Evolutionary conservation across 2,329 filamentous ascomycete species (phyloP), one percentile per base, ranked within the genome.

Genomic region (Sarocladium brachiariae): DNA sequence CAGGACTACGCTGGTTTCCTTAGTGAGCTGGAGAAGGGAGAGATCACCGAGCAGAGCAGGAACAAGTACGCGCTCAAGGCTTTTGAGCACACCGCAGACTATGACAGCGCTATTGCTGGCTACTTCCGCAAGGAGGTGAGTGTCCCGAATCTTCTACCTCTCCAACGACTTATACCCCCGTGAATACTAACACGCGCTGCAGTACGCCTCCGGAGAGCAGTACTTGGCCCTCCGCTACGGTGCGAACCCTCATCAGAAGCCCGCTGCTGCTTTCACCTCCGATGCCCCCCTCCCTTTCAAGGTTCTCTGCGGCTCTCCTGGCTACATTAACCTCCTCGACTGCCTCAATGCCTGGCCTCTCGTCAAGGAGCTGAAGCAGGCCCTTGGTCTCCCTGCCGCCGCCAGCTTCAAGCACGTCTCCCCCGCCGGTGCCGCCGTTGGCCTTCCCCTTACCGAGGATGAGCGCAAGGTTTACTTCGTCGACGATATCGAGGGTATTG

Each of bases 331-430:
- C 75, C 79, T 99, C 47, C 81, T 99, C 46, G 93, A 99, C 70
- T 89, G 89, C 48, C 80, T 99, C 60, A 99, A 99, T 70, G 89
- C 90, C 59, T 99, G 93, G 93, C 88, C 89, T 6, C 75, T 99
- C 54, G 93, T 99, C 52, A 95, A 95, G 77, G 93, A 99, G 74
- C 81, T 99, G 62, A 95, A 90, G 76, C 76, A 86, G 59, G 89
- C 92, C 19, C 83, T 97, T 19, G 85, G 86, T 59, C 84, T 86
- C 68, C 89, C 93, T 30, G 93, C 93, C 50, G 93, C 93, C 25
- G 92, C 93, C 56, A 96, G 89, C 67, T 99, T 99, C 84, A 99
- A 96, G 82, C 93, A 99, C 68, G 93, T 97, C 55, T 99, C 93
- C 9, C 93, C 93, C 18, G 93, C 93, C 38, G 93, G 93, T 63